Base-by-base conservation (phyloP, 306 rosid species). In the Castanea crenata region DNA sequence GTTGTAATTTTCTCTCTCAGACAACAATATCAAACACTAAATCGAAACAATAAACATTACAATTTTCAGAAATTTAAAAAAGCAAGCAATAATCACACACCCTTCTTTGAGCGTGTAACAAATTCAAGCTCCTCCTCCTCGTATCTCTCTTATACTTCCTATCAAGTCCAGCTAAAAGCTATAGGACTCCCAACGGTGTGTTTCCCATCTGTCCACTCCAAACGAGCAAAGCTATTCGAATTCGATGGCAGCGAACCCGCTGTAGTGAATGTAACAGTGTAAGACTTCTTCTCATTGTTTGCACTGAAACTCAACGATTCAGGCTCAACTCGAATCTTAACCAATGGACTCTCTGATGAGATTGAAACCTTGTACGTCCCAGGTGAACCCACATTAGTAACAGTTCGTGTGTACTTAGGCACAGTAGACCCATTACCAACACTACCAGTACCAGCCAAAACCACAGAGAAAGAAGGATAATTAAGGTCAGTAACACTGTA, bases 161-260 rank as follows among this genome's bases (percentile, higher is more conserved):
- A 35, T 64, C 35, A 81, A 41, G 16, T 73, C 86, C 89, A 83
- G 76, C 86, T 81, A 75, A 90, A 69, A 0, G 91, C 78, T 19
- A 94, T 82, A 1, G 96, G 89, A 73, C 97, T 90, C 25, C 90
- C 89, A 15, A 94, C 96, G 1, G 79, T 23, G 41, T 75, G 88
- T 71, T 88, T 84, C 61, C 93, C 96, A 61, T 94, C 81, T 8
- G 97, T 87, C 98, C 98, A 94, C 80, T 82, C 89, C 18, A 94
- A 71, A 76, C 88, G 91, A 69, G 90, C 94, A 75, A 92, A 92
- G 54, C 86, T 82, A 52, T 51, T 70, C 29, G 21, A 19, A 46
- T 7, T 67, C 16, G 67, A 1, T 7, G 78, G 58, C 51, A 19
- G 14, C 9, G 86, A 27, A 32, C 86, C 74, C 9, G 71, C 20